Percentiles rank a stretch among this genome's conserved stretches.
Evolutionary conservation across 192 early-diverging fungal genomes (phyloP).

Genomic region (Thamnidium elegans): DNA sequence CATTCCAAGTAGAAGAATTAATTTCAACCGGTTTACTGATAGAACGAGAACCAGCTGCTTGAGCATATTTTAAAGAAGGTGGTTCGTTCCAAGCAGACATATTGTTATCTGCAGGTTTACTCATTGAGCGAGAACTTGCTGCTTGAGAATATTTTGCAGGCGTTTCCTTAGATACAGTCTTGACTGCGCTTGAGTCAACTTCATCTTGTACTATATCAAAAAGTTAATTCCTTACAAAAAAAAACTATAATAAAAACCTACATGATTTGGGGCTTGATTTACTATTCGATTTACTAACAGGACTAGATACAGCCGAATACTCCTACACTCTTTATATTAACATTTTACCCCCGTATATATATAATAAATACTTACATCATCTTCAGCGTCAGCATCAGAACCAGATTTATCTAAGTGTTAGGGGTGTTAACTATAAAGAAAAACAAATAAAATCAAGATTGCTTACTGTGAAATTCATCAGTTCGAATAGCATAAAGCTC

Average conservation of each 20-base stretch:
- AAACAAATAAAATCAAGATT: not conserved
- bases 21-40: not conserved
- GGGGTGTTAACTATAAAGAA: not conserved
- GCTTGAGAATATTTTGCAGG: not conserved
- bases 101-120: not conserved
- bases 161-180: not conserved
- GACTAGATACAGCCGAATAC: no score
- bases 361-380: not conserved
- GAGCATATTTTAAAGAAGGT: conserved; percentile 24
- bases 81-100: no score
- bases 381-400: not conserved
- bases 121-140: not conserved
- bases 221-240: no score
- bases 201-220: no score
- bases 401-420: conserved; percentile 1
- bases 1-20: conserved; percentile 23
- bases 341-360: no score
- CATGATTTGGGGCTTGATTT: no score
- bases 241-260: no score
- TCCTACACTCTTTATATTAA: no score
- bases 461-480: conserved; percentile 58
- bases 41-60: conserved; percentile 24
- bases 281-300: no score
- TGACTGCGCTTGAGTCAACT: not conserved
- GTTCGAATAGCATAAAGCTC: conserved; percentile 71